A percentile compares a stretch with the other conserved stretches of the same genome.
These are phyloP conservation scores for Mimosa pudica DNA, from an alignment of 306 rosid species.

Conservation along the genomic window DNA sequence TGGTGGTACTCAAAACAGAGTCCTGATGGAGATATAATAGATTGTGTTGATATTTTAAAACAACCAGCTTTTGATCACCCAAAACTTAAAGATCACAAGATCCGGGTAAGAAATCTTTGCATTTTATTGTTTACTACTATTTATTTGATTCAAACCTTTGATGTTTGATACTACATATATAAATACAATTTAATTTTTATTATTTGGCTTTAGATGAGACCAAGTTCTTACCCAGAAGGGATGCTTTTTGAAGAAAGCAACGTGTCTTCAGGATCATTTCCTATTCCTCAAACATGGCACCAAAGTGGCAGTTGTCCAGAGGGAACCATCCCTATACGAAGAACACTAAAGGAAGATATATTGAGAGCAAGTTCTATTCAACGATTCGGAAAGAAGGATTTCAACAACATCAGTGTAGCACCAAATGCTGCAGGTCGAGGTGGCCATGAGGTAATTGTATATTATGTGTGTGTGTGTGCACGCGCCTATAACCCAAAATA, in stretches of 20 bases:
- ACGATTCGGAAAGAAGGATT: slow-evolving; percentile 9
- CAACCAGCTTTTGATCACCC: slow-evolving; percentile 7
- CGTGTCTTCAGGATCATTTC: background rate
- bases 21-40: slow-evolving; percentile 8
- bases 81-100: background rate
- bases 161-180: background rate
- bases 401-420: slow-evolving; percentile 3
- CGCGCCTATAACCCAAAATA: background rate
- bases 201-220: slow-evolving; percentile 1
- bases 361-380: background rate
- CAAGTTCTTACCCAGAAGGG: slow-evolving; percentile 8
- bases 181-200: background rate
- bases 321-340: slow-evolving; percentile 1
- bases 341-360: background rate
- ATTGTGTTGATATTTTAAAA: background rate
- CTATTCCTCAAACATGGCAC: background rate
- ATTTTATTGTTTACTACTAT: too few relatives aligned
- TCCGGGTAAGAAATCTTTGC: background rate
- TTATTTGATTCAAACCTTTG: too few relatives aligned
- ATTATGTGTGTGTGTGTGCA: background rate
- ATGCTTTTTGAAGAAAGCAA: background rate
- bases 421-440: slow-evolving; percentile 3
- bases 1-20: background rate
- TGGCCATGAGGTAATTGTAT: slow-evolving; percentile 50
- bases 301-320: slow-evolving; percentile 2